Base-by-base conservation (phyloP, 306 rosid species). In the Cicer cuneatum region DNA sequence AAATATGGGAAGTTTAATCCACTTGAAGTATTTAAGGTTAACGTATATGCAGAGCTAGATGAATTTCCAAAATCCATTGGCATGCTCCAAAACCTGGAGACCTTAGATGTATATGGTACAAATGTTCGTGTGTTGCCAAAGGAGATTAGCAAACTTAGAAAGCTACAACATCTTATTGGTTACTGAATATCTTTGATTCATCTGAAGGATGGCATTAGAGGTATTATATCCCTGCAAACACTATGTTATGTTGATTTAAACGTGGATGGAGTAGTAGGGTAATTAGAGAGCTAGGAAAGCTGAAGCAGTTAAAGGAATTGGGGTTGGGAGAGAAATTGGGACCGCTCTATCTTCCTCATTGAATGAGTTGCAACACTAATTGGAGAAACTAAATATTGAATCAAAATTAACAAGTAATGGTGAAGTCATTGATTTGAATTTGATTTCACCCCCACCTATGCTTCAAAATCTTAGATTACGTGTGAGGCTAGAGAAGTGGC, bases 41-140 rank as follows among this genome's bases (percentile, higher is more conserved):
- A 12, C 0, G 2, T 0, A 3, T 0, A 0, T 4, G 6, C 0
- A 0, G 0, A 0, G 1, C 0, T 6, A 24, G 0, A 0, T 0
- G 1, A 13, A 5, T 6, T 73, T 6, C 78, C 78, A 11, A 16
- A 33, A 16, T 59, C 77, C 18, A 59, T 58, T 6, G 37, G 47
- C 21, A 43, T 24, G 69, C 77, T 73, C 12, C 47, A 43, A 0
- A 73, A 33, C 8, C 54, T 73, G 13, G 47, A 58, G 47, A 72
- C 69, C 8, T 59, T 72, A 46, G 43, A 29, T 42, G 57, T 0
- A 24, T 24, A 24, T 3, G 2, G 0, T 43, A 10, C 33, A 16
- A 0, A 6, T 7, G 1, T 58, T 3, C 0, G 0, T 2, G 12
- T 10, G 9, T 5, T 71, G 16, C 75, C 75, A 18, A 40, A 8